A percentile compares a stretch with the other conserved stretches of the same genome.
Evolutionary conservation across 805 yeast species (phyloP).

Genomic region (Candida corydali): DNA sequence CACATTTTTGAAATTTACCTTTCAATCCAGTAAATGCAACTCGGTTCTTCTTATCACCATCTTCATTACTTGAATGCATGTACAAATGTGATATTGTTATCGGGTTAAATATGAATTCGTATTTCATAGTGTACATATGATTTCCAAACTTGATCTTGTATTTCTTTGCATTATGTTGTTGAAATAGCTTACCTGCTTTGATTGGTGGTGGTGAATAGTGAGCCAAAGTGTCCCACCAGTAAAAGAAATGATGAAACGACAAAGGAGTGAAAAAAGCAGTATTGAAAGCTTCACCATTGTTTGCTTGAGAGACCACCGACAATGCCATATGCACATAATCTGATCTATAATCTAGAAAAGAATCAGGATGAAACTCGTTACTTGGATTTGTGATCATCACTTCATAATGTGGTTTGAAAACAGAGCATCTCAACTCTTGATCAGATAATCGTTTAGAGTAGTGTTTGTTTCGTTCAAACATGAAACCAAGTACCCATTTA

Average conservation of each 20-base stretch:
- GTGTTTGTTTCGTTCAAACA: slow-evolving; percentile 61
- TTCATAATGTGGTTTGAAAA: slow-evolving; percentile 60
- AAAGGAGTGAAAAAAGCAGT: slow-evolving; percentile 37
- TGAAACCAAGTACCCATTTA: slow-evolving; percentile 71
- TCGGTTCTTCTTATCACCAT: slow-evolving; percentile 16
- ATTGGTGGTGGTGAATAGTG: slow-evolving; percentile 32
- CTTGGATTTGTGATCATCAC: slow-evolving; percentile 61
- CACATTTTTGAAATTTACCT: slow-evolving; percentile 29
- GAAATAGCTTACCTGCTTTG: slow-evolving; percentile 31
- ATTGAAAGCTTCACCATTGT: slow-evolving; percentile 28
- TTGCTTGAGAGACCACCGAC: slow-evolving; percentile 21
- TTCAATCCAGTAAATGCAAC: slow-evolving; percentile 38
- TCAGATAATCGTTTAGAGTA: slow-evolving; percentile 27
- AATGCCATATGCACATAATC: slow-evolving; percentile 64
- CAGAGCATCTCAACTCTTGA: slow-evolving; percentile 39
- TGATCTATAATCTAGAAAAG: slow-evolving; percentile 76
- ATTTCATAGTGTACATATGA: slow-evolving; percentile 39
- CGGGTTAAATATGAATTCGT: slow-evolving; percentile 38
- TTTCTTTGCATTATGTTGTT: slow-evolving; percentile 13
- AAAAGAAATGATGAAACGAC: slow-evolving; percentile 33
- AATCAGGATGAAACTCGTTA: slow-evolving; percentile 57
- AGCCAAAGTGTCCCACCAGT: slow-evolving; percentile 40
- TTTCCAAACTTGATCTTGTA: slow-evolving; percentile 34
- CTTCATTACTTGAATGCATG: slow-evolving; percentile 23
- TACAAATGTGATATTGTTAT: slow-evolving; percentile 34